A percentile compares a stretch with the other conserved stretches of the same genome.
phyloP scores from a whole-genome alignment of 129 eudicot genomes.

The Arctium lappa region DNA sequence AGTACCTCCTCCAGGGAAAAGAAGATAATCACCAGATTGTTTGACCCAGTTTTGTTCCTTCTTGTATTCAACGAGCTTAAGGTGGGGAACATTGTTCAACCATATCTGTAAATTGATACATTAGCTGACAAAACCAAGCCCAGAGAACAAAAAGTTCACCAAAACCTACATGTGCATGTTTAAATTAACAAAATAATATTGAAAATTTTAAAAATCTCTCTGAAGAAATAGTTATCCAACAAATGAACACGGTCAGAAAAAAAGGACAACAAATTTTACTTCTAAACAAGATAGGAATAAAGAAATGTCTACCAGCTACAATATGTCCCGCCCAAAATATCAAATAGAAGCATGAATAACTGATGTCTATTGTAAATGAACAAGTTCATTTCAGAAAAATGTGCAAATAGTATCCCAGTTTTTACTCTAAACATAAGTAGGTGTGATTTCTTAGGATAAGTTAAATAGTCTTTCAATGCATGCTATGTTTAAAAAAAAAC shows the following conservation, averaged over 20 bases:
- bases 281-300: neutral
- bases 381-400: neutral
- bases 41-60: slow-evolving; percentile 96
- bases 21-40: slow-evolving; percentile 64
- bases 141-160: neutral
- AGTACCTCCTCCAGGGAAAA: slow-evolving; percentile 98
- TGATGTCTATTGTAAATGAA: neutral
- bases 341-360: neutral
- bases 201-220: neutral
- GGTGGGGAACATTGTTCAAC: slow-evolving; percentile 97
- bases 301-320: neutral
- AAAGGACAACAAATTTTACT: neutral
- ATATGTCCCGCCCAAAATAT: neutral
- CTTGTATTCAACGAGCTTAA: slow-evolving; percentile 97
- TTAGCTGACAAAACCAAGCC: slow-evolving; percentile 2
- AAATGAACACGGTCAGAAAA: neutral
- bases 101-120: slow-evolving; percentile 56
- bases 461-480: neutral
- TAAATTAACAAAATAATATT: neutral
- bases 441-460: neutral
- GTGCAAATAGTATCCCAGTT: slow-evolving; percentile 3
- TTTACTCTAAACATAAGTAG: neutral
- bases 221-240: neutral
- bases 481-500: neutral
- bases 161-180: neutral